Evolutionary conservation across 2,329 filamentous ascomycete genomes (phyloP), one percentile per base, ranked within the genome.

Genomic region (Chalara sp.): DNA sequence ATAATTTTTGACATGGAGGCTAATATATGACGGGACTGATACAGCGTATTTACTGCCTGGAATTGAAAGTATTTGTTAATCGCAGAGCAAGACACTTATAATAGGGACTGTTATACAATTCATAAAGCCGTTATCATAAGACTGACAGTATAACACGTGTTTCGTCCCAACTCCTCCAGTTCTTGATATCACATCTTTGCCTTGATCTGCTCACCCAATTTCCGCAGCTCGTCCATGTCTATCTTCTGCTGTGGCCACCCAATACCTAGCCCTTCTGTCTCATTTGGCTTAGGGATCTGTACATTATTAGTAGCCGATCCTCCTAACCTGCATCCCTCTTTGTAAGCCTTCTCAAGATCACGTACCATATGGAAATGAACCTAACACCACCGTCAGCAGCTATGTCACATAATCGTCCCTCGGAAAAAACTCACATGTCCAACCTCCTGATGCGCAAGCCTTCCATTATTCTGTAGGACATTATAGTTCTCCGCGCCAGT

Each of bases 391-490:
- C 21, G 13, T 43, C 5, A 43, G 28, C 13, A 32, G 10, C 2
- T 11, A 45, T 32, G 13, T 31, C 7, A 12, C 40, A 43, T 11
- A 37, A n/a, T 37, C 8, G 35, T 37, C n/a, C n/a, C 35, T 45
- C 21, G 10, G 41, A 8, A 11, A 28, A 41, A 33, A 73, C 82
- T 72, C 73, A 93, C 92, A 72, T 99, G 93, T 60, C 89, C 86
- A 55, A 99, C 92, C 57, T 86, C 76, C 73, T 97, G 93, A 70
- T 99, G 93, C 13, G 93, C 93, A 63, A 92, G 80, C 28, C 80
- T 76, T 48, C 93, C 93, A 65, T 99, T 99, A 73, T 99, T 99
- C 74, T 99, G 93, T 53, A 99, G 74, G 46, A 99, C 80, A 66
- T 99, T 99, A 76, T 89, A 99, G 69, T 97, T 80, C 47, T 76